Conservation (phyloP, 331 rosid species). For the Quercus tomentella region DNA sequence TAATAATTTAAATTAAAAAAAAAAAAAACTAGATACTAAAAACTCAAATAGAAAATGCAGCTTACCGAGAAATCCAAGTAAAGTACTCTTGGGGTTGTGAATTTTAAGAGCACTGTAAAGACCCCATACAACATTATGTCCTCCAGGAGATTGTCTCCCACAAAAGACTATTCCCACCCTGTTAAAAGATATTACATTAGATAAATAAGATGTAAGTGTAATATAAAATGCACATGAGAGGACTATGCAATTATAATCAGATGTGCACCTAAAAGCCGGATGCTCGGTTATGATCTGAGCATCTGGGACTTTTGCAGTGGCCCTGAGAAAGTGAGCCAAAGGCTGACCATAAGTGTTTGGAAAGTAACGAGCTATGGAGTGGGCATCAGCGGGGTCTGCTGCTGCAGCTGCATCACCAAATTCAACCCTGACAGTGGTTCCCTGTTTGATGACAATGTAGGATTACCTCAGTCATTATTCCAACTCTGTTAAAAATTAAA, state of each 20-base stretch:
- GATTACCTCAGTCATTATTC: not conserved
- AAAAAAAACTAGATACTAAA: not conserved
- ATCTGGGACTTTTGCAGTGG: constrained; percentile 83
- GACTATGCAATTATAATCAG: not conserved
- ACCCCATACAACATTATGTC: constrained; percentile 98
- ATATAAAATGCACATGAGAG: not conserved
- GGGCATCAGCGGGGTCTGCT: constrained; percentile 70
- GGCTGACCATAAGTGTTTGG: constrained; percentile 87
- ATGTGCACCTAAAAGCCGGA: constrained; percentile 61
- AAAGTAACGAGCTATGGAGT: constrained; percentile 53
- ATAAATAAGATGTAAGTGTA: constrained; percentile 1
- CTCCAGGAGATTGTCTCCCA: constrained; percentile 99
- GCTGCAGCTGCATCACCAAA: constrained; percentile 84
- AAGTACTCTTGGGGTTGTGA: constrained; percentile 66
- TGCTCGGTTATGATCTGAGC: constrained; percentile 88
- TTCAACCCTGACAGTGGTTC: constrained; percentile 93
- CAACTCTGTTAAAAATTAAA: not conserved
- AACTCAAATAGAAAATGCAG: not conserved
- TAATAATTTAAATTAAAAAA: not conserved
- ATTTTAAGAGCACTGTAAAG: constrained; percentile 72
- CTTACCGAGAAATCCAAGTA: constrained; percentile 92
- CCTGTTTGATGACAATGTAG: constrained; percentile 39
- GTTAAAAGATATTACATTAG: constrained; percentile 1
- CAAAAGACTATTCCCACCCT: constrained; percentile 95
- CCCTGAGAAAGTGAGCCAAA: constrained; percentile 97